phyloP scores from a whole-genome alignment of 148 eudicot genomes.

The Euryodendron excelsum region DNA sequence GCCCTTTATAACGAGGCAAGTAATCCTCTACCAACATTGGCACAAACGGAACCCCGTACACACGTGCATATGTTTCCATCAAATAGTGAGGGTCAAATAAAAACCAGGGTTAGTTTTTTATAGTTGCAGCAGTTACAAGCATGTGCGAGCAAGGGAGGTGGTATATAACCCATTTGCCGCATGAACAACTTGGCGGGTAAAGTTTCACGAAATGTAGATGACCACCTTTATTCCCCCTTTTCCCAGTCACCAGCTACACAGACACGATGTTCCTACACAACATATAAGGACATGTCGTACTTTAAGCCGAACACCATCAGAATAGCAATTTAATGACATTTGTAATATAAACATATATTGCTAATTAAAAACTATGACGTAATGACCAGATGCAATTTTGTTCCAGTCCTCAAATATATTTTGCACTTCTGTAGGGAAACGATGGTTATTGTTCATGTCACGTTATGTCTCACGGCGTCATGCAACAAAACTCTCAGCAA shows the following conservation, averaged over 20 bases:
- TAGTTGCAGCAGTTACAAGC: too few relatives aligned
- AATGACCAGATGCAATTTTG: neutral
- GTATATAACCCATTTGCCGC: neutral
- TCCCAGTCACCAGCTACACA: neutral
- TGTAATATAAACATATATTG: neutral
- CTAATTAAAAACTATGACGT: neutral
- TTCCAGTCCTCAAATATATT: neutral
- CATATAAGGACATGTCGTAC: neutral
- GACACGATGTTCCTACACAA: neutral
- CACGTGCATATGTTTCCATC: neutral
- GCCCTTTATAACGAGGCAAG: too few relatives aligned
- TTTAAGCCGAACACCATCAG: neutral
- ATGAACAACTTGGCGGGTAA: neutral
- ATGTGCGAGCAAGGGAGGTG: too few relatives aligned
- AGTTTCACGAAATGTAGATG: too few relatives aligned
- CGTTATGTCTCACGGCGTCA: neutral
- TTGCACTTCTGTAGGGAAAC: too few relatives aligned
- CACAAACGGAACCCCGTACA: too few relatives aligned
- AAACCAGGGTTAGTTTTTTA: too few relatives aligned
- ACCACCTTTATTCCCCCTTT: neutral
- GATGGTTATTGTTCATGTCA: neutral
- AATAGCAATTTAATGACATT: neutral
- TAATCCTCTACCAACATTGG: too few relatives aligned
- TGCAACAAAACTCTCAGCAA: too few relatives aligned
- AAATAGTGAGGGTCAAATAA: too few relatives aligned